Percentiles rank a stretch among this genome's conserved stretches.
phyloP scores from a whole-genome alignment of 257 asterid species.

The Ajuga chamaepitys region DNA sequence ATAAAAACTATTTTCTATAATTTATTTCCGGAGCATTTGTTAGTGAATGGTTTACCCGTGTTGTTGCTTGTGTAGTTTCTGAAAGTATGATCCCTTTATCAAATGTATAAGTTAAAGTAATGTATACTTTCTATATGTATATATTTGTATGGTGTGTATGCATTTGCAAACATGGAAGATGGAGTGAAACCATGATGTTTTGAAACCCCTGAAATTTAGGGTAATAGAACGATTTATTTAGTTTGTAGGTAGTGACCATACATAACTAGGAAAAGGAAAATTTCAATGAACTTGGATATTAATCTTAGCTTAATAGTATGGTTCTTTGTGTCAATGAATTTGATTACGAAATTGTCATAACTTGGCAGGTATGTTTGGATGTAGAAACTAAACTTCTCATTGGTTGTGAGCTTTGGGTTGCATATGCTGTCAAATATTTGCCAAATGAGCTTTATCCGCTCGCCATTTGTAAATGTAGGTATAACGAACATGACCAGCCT shows the following conservation, averaged over 20 bases:
- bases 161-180: not conserved
- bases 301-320: not conserved
- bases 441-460: not conserved
- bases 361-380: not conserved
- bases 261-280: not conserved
- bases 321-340: slow-evolving; percentile 6
- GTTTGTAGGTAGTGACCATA: not conserved
- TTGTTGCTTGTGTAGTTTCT: not conserved
- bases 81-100: not conserved
- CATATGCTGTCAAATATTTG: not conserved
- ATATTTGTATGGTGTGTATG: not conserved
- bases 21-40: not conserved
- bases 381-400: not conserved
- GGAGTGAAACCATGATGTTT: not conserved
- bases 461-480: slow-evolving; percentile 43
- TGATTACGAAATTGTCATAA: not conserved
- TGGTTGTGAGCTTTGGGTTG: slow-evolving; percentile 1
- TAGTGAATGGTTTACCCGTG: not conserved
- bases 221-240: not conserved
- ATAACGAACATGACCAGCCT: slow-evolving; percentile 72
- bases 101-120: not conserved
- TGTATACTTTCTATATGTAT: not conserved
- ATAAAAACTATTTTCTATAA: not conserved
- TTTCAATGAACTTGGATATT: not conserved
- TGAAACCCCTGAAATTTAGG: not conserved